Evolutionary conservation across 495 filamentous ascomycete species (phyloP), one percentile per base, ranked within the genome.

Genomic region (Hypoxylon fuscum): DNA sequence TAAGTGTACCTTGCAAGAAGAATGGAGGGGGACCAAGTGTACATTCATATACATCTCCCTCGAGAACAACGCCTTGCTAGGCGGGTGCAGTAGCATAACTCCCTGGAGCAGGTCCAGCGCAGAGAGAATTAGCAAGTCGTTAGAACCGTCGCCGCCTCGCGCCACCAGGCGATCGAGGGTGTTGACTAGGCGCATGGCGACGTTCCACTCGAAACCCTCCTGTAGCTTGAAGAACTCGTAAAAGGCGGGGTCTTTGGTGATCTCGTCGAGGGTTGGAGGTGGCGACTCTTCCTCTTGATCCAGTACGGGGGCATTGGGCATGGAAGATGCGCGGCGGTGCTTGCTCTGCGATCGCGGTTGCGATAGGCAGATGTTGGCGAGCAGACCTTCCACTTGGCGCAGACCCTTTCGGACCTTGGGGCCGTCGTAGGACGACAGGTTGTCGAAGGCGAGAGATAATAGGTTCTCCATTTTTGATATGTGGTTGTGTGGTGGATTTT

Each of bases 141-240:
- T 95, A 68, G 91, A 90, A 22, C 87, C 89, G 69, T 90, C 88
- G 74, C 85, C 87, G 25, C 86, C 85, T 71, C 88, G 88, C 9
- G 92, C 92, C 46, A 97, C 81, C 40, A 97, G 83, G 53, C 91
- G 86, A 73, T 98, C 95, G 32, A 98, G 85, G 61, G 92, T 96
- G 25, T 86, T 84, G 44, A 96, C 87, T 50, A 98, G 79, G 60
- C 93, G 88, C 74, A 92, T 88, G 25, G 92, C 89, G 31, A 97
- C 90, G 76, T 98, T 98, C 91, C 93, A 98, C 76, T 97, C 90
- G 75, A 98, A 98, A 9, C 94, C 89, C 68, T 96, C 94, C 73
- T 98, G 95, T 47, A 98, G 72, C 69, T 96, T 91, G 79, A 96
- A 96, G 77, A 98, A 98, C 72, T 98, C 95, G 48, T 91, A 80